phyloP scores from a whole-genome alignment of 108 stramenopile genomes.

The Cyclotella distinguenda region DNA sequence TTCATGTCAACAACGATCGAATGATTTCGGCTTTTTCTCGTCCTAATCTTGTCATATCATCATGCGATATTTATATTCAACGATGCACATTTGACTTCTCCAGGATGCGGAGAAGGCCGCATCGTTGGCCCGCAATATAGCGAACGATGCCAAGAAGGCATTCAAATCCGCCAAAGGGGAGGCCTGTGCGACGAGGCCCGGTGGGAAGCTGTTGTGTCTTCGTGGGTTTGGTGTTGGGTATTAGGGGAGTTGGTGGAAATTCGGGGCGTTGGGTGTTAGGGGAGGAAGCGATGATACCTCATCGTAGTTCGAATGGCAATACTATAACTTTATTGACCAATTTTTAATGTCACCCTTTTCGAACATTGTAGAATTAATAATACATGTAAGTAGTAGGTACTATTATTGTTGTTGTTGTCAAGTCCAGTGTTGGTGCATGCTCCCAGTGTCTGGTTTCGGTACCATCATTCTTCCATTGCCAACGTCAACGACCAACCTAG shows the following conservation, averaged over 20 bases:
- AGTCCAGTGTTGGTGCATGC: too few relatives aligned
- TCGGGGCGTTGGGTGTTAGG: background rate
- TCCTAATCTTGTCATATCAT: background rate
- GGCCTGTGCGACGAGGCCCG: slow-evolving; percentile 75
- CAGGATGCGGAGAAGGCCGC: slow-evolving; percentile 54
- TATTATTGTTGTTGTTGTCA: too few relatives aligned
- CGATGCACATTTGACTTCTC: background rate
- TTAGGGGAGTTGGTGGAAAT: slow-evolving; percentile 37
- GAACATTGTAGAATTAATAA: too few relatives aligned
- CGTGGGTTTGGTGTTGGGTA: slow-evolving; percentile 67
- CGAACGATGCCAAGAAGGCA: slow-evolving; percentile 69
- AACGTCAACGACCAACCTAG: too few relatives aligned
- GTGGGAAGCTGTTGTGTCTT: slow-evolving; percentile 82
- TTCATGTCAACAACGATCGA: too few relatives aligned
- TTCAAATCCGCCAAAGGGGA: slow-evolving; percentile 75
- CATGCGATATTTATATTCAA: slow-evolving; percentile 22
- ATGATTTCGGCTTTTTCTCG: background rate
- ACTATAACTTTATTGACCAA: too few relatives aligned
- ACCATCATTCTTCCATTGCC: too few relatives aligned
- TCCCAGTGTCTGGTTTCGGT: too few relatives aligned
- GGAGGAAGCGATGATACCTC: background rate
- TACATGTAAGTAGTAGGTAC: too few relatives aligned
- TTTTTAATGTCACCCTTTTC: too few relatives aligned
- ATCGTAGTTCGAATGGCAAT: too few relatives aligned
- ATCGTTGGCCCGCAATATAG: slow-evolving; percentile 48